Evolutionary conservation across 2,329 filamentous ascomycete genomes (phyloP).

Genomic region (Diaporthe velutina): DNA sequence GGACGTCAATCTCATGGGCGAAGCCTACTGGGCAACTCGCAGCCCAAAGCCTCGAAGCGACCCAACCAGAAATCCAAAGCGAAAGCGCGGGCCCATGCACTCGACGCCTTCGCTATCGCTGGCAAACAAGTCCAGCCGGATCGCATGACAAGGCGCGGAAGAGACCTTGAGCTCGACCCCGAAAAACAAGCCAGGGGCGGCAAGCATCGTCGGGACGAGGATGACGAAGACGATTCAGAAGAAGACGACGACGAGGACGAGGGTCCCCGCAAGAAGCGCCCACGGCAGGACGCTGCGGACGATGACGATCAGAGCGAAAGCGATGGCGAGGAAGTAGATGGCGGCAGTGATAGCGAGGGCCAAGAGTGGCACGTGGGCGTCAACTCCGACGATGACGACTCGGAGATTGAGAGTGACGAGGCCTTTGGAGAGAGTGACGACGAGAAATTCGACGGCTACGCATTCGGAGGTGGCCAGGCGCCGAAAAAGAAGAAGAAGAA

Average conservation of each 20-base stretch:
- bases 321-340: conserved; percentile 72
- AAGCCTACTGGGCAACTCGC: conserved; percentile 55
- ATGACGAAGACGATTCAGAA: conserved; percentile 64
- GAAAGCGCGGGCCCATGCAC: conserved; percentile 62
- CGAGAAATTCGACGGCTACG: conserved; percentile 83
- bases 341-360: conserved; percentile 86
- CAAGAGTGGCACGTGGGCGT: conserved; percentile 87
- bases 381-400: conserved; percentile 70
- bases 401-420: conserved; percentile 77
- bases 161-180: conserved; percentile 65
- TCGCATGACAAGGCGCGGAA: conserved; percentile 53
- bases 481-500: conserved; percentile 48
- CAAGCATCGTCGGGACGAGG: conserved; percentile 59
- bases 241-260: conserved; percentile 77
- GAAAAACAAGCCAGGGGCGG: conserved; percentile 49
- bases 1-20: conserved; percentile 71
- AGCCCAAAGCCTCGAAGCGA: conserved; percentile 45
- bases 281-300: conserved; percentile 54
- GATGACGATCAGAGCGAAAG: conserved; percentile 58
- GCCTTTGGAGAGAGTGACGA: conserved; percentile 92
- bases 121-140: conserved; percentile 61
- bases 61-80: conserved; percentile 58
- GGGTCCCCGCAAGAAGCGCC: conserved; percentile 57
- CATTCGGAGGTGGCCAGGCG: conserved; percentile 63
- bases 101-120: conserved; percentile 71